Conservation (phyloP, 2,329 filamentous ascomycete genomes). For the Colletotrichum tabaci region DNA sequence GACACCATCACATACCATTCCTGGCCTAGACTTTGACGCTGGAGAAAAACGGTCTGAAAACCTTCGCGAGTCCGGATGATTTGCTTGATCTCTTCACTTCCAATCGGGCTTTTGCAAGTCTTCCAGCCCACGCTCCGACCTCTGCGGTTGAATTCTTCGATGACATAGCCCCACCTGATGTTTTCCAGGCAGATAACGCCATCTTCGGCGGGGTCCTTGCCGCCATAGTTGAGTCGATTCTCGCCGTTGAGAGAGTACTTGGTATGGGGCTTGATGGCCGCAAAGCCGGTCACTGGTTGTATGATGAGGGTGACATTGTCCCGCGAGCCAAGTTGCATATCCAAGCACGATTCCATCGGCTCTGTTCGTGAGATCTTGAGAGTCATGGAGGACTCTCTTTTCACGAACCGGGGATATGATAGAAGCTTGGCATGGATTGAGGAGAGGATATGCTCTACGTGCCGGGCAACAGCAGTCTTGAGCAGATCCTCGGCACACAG, state of each 20-base stretch:
- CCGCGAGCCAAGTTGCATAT: conserved; percentile 77
- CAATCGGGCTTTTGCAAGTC: conserved; percentile 63
- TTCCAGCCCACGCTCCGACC: conserved; percentile 78
- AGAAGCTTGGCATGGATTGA: conserved; percentile 74
- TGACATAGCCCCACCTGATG: conserved; percentile 73
- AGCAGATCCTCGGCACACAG: conserved; percentile 84
- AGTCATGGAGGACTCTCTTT: conserved; percentile 70
- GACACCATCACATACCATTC: conserved; percentile 82
- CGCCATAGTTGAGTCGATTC: conserved; percentile 72
- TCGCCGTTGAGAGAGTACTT: conserved; percentile 72
- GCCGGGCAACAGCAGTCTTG: conserved; percentile 80
- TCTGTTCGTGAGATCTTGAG: conserved; percentile 72
- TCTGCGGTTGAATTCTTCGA: conserved; percentile 73
- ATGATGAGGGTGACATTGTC: conserved; percentile 75
- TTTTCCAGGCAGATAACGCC: conserved; percentile 71
- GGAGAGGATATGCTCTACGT: conserved; percentile 80
- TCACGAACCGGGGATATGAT: conserved; percentile 72
- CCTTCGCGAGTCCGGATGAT: conserved; percentile 75
- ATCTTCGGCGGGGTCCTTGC: conserved; percentile 70
- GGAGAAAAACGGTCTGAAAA: conserved; percentile 78
- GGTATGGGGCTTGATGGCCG: conserved; percentile 78
- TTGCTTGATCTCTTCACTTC: conserved; percentile 69
- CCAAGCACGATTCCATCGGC: conserved; percentile 77
- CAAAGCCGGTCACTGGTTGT: conserved; percentile 84
- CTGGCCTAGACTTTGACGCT: conserved; percentile 78